These are phyloP conservation scores for Salix viminalis DNA, from an alignment of 345 rosid genomes.

Conservation along the genomic window DNA sequence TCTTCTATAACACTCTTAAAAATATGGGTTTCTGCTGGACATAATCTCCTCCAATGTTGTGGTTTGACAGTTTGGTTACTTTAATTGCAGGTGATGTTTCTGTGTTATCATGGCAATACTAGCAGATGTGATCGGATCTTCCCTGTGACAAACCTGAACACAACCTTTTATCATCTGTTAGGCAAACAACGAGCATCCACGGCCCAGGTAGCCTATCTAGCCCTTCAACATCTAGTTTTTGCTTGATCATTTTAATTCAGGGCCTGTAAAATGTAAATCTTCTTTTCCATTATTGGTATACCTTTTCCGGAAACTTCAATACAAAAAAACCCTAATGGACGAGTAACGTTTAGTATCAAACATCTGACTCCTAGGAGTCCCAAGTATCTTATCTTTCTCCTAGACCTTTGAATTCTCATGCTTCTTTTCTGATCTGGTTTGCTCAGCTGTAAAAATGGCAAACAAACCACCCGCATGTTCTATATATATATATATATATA, in stretches of 20 bases:
- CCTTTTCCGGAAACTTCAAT: background rate
- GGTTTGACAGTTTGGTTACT: background rate
- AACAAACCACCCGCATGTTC: background rate
- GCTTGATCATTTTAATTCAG: background rate
- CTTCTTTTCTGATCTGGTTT: background rate
- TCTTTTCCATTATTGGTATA: background rate
- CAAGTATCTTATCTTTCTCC: background rate
- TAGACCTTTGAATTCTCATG: background rate
- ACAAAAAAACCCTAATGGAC: background rate
- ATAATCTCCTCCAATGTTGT: constrained; percentile 71
- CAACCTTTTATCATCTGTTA: background rate
- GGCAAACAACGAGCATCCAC: constrained; percentile 6
- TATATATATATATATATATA: background rate
- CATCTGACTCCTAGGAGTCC: background rate
- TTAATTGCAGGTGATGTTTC: background rate
- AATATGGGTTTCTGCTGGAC: constrained; percentile 58
- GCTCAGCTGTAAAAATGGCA: background rate
- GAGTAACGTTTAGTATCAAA: background rate
- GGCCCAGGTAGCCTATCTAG: background rate
- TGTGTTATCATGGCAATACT: background rate
- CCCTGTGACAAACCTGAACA: background rate
- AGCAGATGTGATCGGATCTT: constrained; percentile 8
- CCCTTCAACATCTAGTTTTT: background rate
- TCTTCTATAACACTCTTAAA: constrained; percentile 63
- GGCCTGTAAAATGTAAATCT: background rate